Percentiles rank a stretch among this genome's conserved stretches.
Conservation (phyloP, 768 basidiomycete species). For the Strobilomyces dryophilus region DNA sequence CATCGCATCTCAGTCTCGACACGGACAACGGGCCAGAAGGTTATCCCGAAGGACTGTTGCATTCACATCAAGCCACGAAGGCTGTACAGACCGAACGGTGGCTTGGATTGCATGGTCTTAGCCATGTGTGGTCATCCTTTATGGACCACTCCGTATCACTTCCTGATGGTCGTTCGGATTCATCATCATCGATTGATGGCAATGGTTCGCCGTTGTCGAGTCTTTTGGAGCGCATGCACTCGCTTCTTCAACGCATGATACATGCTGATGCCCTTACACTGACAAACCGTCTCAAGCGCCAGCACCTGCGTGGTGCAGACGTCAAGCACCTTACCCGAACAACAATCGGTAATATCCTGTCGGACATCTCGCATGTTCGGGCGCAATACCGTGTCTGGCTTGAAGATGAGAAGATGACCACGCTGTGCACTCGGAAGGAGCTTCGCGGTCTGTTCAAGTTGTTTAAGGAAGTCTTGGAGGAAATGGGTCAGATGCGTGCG, state of each 20-base stretch:
- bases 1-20: conserved; percentile 35
- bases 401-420: conserved; percentile 69
- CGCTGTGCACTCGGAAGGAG: conserved; percentile 70
- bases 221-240: conserved; percentile 59
- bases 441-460: conserved; percentile 78
- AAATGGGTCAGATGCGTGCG: conserved; percentile 77
- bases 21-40: conserved; percentile 40
- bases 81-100: conserved; percentile 65
- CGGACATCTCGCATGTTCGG: conserved; percentile 68
- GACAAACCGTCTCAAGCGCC: conserved; percentile 86
- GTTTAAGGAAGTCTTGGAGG: conserved; percentile 78
- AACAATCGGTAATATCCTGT: conserved; percentile 70
- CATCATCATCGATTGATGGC: conserved; percentile 64
- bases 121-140: conserved; percentile 33
- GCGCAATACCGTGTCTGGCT: conserved; percentile 66
- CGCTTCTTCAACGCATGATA: conserved; percentile 59
- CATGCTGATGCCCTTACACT: conserved; percentile 84
- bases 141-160: conserved; percentile 41
- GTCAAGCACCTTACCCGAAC: conserved; percentile 81
- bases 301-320: conserved; percentile 82
- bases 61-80: conserved; percentile 49
- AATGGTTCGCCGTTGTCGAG: conserved; percentile 44
- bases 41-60: conserved; percentile 23
- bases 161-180: conserved; percentile 65
- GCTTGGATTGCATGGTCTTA: conserved; percentile 27